Base-by-base conservation (phyloP, 129 eudicot genomes). In the Arctium minus region DNA sequence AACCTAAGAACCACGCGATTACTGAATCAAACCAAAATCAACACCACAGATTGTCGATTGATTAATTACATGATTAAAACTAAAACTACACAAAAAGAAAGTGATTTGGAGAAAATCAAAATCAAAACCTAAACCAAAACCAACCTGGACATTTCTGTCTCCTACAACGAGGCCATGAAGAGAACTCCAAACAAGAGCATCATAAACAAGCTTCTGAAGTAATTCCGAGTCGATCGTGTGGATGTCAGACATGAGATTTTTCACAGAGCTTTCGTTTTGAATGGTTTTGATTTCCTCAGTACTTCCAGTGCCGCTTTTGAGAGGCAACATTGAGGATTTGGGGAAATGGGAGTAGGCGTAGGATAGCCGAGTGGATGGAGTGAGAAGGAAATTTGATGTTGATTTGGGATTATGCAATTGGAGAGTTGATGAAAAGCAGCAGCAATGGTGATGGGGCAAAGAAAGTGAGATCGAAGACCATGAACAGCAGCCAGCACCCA, bases 111-210 rank as follows among this genome's bases (percentile, higher is more conserved):
- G 10, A 62, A 70, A 70, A 69, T 12, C 1, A 3, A 22, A 67
- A 7, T 15, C 1, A 31, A 70, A 70, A 27, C 18, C 65, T 6
- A 42, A 70, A 79, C 18, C 65, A 10, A 42, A 70, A 79, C 73
- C 42, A 40, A 93, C 98, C 97, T 92, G 81, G 7, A 87, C 71
- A 40, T 84, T 84, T 87, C 89, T 89, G 77, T 96, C 98, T 18
- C 98, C 97, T 46, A 96, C 97, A 80, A 96, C 86, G 74, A 96
- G 98, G 2, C 99, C 98, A 84, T 86, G 97, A 75, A 96, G 93
- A 76, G 97, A 91, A 53, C 90, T 76, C 97, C 93, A 96, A 87
- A 93, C 99, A 73, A 96, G 86, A 74, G 97, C 98, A 86, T 93
- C 97, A 76, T 96, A 88, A 62, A 71, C 87, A 86, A 96, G 8